Percentiles rank a stretch among this genome's conserved stretches.
Evolutionary conservation across 192 early-diverging fungal genomes (phyloP).

Genomic region (Glomus cerebriforme): DNA sequence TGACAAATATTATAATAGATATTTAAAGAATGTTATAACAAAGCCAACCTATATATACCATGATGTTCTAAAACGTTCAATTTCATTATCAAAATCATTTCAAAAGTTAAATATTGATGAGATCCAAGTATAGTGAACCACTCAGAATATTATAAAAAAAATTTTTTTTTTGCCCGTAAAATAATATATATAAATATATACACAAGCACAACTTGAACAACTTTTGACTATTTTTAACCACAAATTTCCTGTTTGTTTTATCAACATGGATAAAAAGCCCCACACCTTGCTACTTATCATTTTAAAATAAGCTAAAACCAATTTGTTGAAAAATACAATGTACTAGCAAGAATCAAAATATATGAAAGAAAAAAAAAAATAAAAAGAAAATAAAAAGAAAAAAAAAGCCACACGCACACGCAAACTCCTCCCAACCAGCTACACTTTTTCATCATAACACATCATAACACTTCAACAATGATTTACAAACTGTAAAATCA

Average conservation of each 20-base stretch:
- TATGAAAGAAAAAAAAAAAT: not conserved
- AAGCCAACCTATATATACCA: not conserved
- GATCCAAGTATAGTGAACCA: not conserved
- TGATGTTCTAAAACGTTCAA: not conserved
- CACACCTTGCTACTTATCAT: not conserved
- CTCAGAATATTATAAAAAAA: not conserved
- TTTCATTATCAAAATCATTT: not conserved
- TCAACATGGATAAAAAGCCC: not conserved
- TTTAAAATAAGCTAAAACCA: not conserved
- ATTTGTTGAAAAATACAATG: not conserved
- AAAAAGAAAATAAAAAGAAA: not conserved
- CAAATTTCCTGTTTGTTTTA: not conserved
- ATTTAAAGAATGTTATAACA: not conserved
- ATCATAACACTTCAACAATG: not conserved
- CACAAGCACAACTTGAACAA: constrained; percentile 7
- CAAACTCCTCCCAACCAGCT: not conserved
- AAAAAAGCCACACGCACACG: constrained; percentile 15
- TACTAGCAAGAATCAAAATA: not conserved
- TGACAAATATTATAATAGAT: too few relatives aligned
- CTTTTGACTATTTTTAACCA: not conserved
- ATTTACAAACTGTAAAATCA: not conserved
- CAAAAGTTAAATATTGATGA: not conserved
- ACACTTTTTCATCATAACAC: not conserved
- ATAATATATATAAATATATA: constrained; percentile 15
- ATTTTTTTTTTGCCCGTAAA: not conserved